Conservation (phyloP, 2,329 filamentous ascomycete genomes). For the Annulohypoxylon truncatum region DNA sequence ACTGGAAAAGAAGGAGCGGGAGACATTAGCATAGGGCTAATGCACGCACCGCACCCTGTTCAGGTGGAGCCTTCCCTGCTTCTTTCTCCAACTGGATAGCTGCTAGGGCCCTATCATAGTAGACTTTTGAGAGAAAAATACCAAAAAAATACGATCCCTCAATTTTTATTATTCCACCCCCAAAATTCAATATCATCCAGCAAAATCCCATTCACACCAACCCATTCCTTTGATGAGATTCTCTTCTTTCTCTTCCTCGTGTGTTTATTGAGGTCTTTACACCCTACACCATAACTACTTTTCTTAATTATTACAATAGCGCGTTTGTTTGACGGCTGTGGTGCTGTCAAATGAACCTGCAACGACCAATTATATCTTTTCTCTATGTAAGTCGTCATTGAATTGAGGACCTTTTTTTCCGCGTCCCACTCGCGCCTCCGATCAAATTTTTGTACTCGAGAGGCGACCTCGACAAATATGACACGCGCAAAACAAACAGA, state of each 20-base stretch:
- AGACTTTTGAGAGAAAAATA: conserved; percentile 1
- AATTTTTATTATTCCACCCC: conserved; percentile 23
- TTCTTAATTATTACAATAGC: conserved; percentile 59
- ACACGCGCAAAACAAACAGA: background rate
- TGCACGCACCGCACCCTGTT: conserved; percentile 26
- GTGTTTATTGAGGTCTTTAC: conserved; percentile 25
- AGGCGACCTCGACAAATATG: background rate
- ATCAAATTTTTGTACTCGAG: conserved; percentile 14
- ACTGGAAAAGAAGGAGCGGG: conserved; percentile 23
- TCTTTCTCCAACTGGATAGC: conserved; percentile 8
- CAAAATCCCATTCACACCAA: conserved; percentile 37
- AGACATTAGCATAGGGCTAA: conserved; percentile 36
- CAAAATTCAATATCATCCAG: conserved; percentile 35
- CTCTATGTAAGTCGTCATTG: conserved; percentile 68
- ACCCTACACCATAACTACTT: conserved; percentile 18
- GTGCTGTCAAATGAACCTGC: conserved; percentile 99
- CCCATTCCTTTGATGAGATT: conserved; percentile 25
- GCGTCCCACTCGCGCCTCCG: conserved; percentile 11
- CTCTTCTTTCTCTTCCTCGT: conserved; percentile 31
- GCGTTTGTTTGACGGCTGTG: conserved; percentile 90
- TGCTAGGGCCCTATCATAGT: background rate
- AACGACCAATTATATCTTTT: conserved; percentile 70
- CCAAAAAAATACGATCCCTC: conserved; percentile 20
- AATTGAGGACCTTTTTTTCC: background rate
- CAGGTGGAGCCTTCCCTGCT: background rate